Conservation (phyloP, 2,329 filamentous ascomycete genomes). For the Clonostachys chloroleuca region DNA sequence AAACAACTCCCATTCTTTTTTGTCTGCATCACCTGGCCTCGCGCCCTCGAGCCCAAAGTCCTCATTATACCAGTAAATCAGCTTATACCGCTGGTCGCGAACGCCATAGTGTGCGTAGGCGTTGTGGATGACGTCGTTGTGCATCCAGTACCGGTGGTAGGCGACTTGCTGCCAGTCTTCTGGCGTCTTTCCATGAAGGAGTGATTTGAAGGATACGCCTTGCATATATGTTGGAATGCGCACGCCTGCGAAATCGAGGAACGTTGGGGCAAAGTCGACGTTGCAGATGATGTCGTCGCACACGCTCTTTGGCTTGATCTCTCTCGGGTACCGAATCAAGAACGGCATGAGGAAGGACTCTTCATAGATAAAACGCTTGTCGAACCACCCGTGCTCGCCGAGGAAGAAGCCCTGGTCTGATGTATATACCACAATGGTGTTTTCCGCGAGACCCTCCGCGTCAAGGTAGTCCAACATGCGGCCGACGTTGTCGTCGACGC, state of each 20-base stretch:
- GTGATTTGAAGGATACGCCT: constrained; percentile 32
- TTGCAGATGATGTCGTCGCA: constrained; percentile 46
- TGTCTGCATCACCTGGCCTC: constrained; percentile 27
- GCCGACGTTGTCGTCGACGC: constrained; percentile 47
- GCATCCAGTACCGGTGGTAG: constrained; percentile 54
- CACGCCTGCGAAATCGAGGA: constrained; percentile 37
- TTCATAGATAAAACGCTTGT: constrained; percentile 55
- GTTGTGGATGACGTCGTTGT: constrained; percentile 42
- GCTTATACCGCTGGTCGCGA: constrained; percentile 44
- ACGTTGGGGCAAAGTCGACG: constrained; percentile 49
- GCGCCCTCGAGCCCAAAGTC: constrained; percentile 38
- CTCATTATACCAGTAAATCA: constrained; percentile 54
- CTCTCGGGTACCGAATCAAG: constrained; percentile 36
- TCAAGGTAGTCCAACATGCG: constrained; percentile 41
- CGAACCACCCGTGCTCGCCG: constrained; percentile 53
- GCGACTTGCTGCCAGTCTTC: constrained; percentile 43
- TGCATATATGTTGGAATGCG: constrained; percentile 44
- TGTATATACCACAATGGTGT: constrained; percentile 49
- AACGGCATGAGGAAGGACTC: constrained; percentile 54
- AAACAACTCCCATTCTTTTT: constrained; percentile 50
- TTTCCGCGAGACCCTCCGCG: constrained; percentile 27
- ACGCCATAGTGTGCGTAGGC: constrained; percentile 48
- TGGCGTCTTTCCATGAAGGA: constrained; percentile 31
- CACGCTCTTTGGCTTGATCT: constrained; percentile 29
- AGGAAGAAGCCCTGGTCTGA: constrained; percentile 53